Percentiles rank a stretch among this genome's conserved stretches.
phyloP scores from a whole-genome alignment of 352 stramenopile genomes.

The Phytophthora multivora region DNA sequence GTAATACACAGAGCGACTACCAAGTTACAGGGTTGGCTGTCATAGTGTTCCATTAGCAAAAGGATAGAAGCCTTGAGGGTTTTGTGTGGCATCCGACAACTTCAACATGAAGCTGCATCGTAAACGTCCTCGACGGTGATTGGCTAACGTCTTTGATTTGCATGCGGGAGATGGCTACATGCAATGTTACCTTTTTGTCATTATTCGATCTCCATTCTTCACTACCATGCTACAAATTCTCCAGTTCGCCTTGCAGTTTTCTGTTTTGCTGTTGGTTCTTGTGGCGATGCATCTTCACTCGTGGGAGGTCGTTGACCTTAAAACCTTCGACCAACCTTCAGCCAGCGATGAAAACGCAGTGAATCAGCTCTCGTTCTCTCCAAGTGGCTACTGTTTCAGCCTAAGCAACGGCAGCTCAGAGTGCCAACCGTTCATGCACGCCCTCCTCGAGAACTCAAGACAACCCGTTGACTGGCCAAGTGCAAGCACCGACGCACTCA shows the following conservation, averaged over 20 bases:
- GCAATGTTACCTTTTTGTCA: slow-evolving; percentile 4
- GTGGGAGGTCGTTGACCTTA: slow-evolving; percentile 41
- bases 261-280: slow-evolving; percentile 35
- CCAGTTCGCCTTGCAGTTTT: slow-evolving; percentile 29
- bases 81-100: too few species aligned
- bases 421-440: slow-evolving; percentile 51
- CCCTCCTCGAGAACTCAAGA: slow-evolving; percentile 31
- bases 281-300: slow-evolving; percentile 34
- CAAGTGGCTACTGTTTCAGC: slow-evolving; percentile 50
- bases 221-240: slow-evolving; percentile 22
- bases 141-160: slow-evolving; percentile 21
- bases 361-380: slow-evolving; percentile 45
- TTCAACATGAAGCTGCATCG: background rate
- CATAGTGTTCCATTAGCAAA: too few species aligned
- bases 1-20: background rate
- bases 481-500: slow-evolving; percentile 7
- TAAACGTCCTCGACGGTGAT: slow-evolving; percentile 30
- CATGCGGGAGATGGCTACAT: slow-evolving; percentile 27
- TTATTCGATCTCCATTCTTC: background rate
- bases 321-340: background rate
- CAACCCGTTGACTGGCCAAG: slow-evolving; percentile 16
- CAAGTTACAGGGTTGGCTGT: too few species aligned
- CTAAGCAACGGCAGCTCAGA: slow-evolving; percentile 36
- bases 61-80: too few species aligned
- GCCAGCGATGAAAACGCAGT: background rate